Conservation (phyloP, 225 moss, liverwort and hornwort species). For the Pseudisothecium myosuroides region DNA sequence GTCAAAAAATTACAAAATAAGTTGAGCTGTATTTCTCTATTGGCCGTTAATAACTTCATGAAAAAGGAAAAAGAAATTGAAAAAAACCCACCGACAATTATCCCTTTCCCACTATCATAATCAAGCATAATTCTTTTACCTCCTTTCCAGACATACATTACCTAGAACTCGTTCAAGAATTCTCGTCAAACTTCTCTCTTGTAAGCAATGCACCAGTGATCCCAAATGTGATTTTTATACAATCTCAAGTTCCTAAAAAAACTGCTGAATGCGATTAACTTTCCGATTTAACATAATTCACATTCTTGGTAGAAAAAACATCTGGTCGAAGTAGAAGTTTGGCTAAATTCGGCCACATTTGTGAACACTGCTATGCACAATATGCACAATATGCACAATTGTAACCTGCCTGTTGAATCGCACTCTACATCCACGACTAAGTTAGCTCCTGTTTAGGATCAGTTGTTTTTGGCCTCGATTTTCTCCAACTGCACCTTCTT, state of each 20-base stretch:
- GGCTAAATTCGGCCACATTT: too few species aligned
- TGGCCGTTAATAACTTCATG: background rate
- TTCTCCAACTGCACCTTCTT: slow-evolving; percentile 30
- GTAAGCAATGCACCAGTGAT: background rate
- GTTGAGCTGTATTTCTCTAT: background rate
- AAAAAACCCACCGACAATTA: background rate
- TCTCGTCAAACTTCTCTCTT: background rate
- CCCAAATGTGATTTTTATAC: background rate
- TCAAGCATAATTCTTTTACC: background rate
- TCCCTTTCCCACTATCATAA: background rate
- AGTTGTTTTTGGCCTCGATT: slow-evolving; percentile 18
- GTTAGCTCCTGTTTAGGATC: background rate
- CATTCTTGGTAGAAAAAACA: background rate
- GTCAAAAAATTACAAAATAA: background rate
- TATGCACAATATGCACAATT: background rate
- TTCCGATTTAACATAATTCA: background rate
- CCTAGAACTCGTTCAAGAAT: background rate
- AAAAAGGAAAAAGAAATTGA: background rate
- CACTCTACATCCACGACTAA: too few species aligned
- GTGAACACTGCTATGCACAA: background rate
- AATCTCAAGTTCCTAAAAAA: background rate
- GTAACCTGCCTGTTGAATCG: background rate
- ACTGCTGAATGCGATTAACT: background rate
- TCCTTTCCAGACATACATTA: too few species aligned
- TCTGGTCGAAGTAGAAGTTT: too few species aligned